Conservation (phyloP, 2,329 filamentous ascomycete genomes). For the Berkeleyomyces basicola region DNA sequence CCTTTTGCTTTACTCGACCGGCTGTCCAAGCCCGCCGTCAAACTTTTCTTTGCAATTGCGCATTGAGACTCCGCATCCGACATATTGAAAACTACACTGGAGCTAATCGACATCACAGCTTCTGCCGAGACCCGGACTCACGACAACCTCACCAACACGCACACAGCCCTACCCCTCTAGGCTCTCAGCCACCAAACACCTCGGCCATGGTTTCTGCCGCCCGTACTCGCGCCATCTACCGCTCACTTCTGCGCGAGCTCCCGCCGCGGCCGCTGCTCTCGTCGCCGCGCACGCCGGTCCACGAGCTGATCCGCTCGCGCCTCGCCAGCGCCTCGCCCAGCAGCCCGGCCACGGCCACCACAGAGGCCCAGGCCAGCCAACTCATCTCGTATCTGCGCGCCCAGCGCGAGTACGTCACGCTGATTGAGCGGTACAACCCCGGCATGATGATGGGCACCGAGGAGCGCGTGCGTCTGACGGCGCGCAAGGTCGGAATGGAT, state of each 20-base stretch:
- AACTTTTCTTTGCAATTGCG: no score
- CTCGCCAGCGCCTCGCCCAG: slow-evolving; percentile 25
- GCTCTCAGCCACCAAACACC: not conserved
- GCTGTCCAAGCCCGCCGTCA: no score
- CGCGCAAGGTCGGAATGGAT: slow-evolving; percentile 79
- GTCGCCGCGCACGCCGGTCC: slow-evolving; percentile 47
- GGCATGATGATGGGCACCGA: slow-evolving; percentile 76
- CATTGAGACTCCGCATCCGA: no score
- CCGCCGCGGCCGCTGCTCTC: slow-evolving; percentile 48
- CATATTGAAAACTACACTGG: no score
- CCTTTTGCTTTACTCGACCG: no score
- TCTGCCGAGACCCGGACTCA: no score
- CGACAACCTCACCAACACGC: not conserved
- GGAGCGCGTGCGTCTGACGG: slow-evolving; percentile 69
- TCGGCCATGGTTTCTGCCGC: slow-evolving; percentile 24
- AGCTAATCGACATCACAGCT: not conserved
- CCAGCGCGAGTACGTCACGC: slow-evolving; percentile 66
- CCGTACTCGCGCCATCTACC: slow-evolving; percentile 63
- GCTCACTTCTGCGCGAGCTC: slow-evolving; percentile 74
- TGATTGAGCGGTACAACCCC: slow-evolving; percentile 86
- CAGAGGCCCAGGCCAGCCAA: slow-evolving; percentile 29
- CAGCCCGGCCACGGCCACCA: slow-evolving; percentile 19
- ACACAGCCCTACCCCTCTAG: not conserved
- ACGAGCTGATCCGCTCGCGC: slow-evolving; percentile 48
- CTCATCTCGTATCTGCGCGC: slow-evolving; percentile 64